Percentiles rank a stretch among this genome's conserved stretches.
phyloP scores from a whole-genome alignment of 2,329 filamentous ascomycete species.

The Orbilia quercus region DNA sequence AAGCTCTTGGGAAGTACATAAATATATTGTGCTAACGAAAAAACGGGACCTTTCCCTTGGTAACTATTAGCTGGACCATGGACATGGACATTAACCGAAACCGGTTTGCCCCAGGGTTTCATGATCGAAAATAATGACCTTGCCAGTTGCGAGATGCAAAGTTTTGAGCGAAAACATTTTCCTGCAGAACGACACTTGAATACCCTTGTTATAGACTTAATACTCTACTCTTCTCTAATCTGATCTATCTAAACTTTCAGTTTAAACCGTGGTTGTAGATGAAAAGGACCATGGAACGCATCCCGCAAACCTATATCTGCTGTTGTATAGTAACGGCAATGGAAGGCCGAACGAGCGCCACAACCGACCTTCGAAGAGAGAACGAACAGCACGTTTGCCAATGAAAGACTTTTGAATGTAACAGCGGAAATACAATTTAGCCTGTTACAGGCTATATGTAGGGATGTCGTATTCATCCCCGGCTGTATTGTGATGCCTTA shows the following conservation, averaged over 20 bases:
- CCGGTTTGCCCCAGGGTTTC: slow-evolving; percentile 24
- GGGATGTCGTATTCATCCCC: slow-evolving; percentile 41
- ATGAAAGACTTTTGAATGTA: slow-evolving; percentile 3
- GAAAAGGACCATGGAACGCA: slow-evolving; percentile 25
- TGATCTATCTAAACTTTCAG: neutral
- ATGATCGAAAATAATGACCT: neutral
- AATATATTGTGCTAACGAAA: slow-evolving; percentile 4
- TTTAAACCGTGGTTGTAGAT: neutral
- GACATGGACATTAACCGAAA: slow-evolving; percentile 50
- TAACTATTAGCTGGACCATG: slow-evolving; percentile 42
- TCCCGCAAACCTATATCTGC: slow-evolving; percentile 35
- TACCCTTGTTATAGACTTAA: too few relatives aligned
- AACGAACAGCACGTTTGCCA: neutral
- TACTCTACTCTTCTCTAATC: neutral
- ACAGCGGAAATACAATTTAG: slow-evolving; percentile 44
- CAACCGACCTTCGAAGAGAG: slow-evolving; percentile 30
- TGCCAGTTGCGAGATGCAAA: too few relatives aligned
- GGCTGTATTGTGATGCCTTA: slow-evolving; percentile 18
- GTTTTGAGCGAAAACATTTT: too few relatives aligned
- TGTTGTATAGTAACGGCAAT: slow-evolving; percentile 17
- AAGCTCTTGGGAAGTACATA: slow-evolving; percentile 16
- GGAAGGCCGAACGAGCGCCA: slow-evolving; percentile 50
- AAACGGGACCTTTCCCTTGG: slow-evolving; percentile 22
- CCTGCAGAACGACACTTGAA: neutral
- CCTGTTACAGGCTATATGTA: slow-evolving; percentile 46